Evolutionary conservation across 2,329 filamentous ascomycete genomes (phyloP), one percentile per base, ranked within the genome.

Genomic region (Lachnum nothofagi): DNA sequence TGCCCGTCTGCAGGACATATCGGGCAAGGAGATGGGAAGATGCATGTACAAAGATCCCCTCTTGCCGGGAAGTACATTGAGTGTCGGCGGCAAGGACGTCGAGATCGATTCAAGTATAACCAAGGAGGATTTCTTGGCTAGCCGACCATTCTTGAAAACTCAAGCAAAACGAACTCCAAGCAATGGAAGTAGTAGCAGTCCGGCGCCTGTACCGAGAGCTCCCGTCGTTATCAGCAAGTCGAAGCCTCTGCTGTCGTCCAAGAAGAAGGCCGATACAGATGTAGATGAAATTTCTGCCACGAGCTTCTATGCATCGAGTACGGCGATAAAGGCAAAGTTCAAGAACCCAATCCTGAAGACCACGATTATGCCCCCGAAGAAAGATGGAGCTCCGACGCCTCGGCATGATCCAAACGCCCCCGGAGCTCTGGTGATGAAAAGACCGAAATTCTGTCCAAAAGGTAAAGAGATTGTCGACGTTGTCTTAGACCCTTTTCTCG

Each of bases 381-480:
- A 72, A 37, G 65, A 66, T 17, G 70, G 70, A 19, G 61, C 68
- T 25, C 78, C 82, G 3, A 72, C 72, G 20, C 80, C 85, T n/a
- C 78, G 83, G 24, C 82, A 88, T 65, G 79, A 86, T 60, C 81
- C 82, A 0, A 71, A 68, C 25, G 72, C 73, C 3, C 70, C 75
- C 5, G 77, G 77, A 37, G 82, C 84, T 1, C 65, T 88, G 23
- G 74, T 88, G 4, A 87, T 88, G 83, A 80, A 77, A 60, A 70
- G 81, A 24, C 82, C 80, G 2, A 68, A 63, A 19, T 65, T 68
- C 10, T 73, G 72, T 40, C 78, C 80, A 0, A 76, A 74, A 49
- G 83, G 81, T 1, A 85, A 82, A 60, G 76, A 80, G 44, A 71
- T 86, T 42, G 83, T 88, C 1, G 85, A 88, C 64, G 84, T 88